Evolutionary conservation across 169 alveolate species (phyloP).

Genomic region (Perkinsus chesapeaki): DNA sequence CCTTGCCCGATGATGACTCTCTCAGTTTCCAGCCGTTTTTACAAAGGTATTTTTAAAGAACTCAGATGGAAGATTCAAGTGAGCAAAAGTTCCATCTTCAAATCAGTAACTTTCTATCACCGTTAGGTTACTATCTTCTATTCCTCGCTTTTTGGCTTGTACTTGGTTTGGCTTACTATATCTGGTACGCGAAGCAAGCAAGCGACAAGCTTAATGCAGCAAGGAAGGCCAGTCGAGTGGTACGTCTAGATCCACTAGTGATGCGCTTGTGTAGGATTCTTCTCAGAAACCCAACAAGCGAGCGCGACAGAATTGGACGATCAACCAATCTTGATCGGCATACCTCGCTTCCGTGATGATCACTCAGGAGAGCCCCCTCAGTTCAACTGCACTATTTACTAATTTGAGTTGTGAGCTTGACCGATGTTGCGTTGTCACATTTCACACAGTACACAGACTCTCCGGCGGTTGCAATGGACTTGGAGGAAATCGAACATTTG

Average conservation of each 20-base stretch:
- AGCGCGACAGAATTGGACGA: not conserved
- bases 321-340: too few species aligned
- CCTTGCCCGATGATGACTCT: not conserved
- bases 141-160: not conserved
- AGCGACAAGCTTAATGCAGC: not conserved
- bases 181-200: not conserved
- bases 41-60: not conserved
- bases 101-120: not conserved
- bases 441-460: too few species aligned
- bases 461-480: too few species aligned
- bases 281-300: not conserved
- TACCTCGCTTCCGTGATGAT: too few species aligned
- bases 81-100: not conserved
- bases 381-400: too few species aligned
- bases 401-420: too few species aligned
- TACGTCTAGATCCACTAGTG: not conserved
- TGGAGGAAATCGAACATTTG: too few species aligned
- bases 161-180: not conserved
- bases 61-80: not conserved
- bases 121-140: not conserved
- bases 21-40: not conserved
- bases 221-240: not conserved
- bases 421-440: too few species aligned
- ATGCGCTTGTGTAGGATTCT: not conserved
- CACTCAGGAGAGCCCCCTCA: not conserved